Evolutionary conservation across 305 asterid species (phyloP), one percentile per base, ranked within the genome.

Genomic region (Salvia sclarea): DNA sequence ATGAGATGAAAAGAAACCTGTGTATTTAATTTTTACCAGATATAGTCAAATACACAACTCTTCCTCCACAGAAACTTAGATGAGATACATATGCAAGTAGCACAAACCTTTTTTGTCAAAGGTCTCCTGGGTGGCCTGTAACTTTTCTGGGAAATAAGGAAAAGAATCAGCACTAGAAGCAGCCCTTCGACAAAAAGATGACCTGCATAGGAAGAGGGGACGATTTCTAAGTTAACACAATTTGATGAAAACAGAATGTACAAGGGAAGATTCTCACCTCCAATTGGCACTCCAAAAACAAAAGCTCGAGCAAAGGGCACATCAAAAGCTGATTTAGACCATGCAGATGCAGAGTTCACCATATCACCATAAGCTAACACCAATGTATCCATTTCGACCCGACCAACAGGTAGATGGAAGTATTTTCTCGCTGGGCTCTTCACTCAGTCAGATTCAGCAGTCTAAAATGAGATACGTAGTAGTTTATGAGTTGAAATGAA

Each of bases 61-160:
- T n/a, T n/a, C n/a, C n/a, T n/a, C n/a, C n/a, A n/a, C n/a, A n/a
- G n/a, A n/a, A n/a, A n/a, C n/a, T n/a, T n/a, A n/a, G n/a, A 35
- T 48, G 47, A 37, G 37, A 21, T 53, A 20, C n/a, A n/a, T n/a
- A 22, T 18, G 63, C 61, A 25, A 68, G 11, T 54, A 52, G 37
- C 61, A 69, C 55, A 64, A 43, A 94, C 99, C 99, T 85, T 91
- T 78, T 82, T 71, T 14, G 98, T 89, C 80, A 94, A 69, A 48
- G 99, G 99, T 72, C 95, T 86, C 81, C 91, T 94, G 47, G 99
- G 99, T 70, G 98, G 99, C 81, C 84, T 89, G 79, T 94, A 94
- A 86, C 98, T 91, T 68, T 86, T 91, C 71, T 87, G 97, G 12
- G 95, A 84, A 8, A 94, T 82, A 72, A 94, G 90, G 77, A 84